Percentiles rank a stretch among this genome's conserved stretches.
phyloP scores from a whole-genome alignment of 371 early-diverging fungal species.

The Actinomucor elegans region DNA sequence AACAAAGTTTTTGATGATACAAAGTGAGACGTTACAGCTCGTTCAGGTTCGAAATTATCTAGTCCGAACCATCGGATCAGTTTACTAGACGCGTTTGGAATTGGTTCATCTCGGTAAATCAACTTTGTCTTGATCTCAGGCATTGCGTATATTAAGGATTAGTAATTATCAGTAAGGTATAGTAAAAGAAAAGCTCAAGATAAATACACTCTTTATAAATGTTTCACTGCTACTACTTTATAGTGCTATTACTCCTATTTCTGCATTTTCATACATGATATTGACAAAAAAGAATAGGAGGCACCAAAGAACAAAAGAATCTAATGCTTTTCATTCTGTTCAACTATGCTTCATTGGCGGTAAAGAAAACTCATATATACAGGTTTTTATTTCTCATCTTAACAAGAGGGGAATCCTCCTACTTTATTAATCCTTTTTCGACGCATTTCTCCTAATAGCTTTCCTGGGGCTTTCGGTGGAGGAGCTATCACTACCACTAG shows the following conservation, averaged over 20 bases:
- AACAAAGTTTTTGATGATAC: slow-evolving; percentile 46
- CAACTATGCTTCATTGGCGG: too few species aligned
- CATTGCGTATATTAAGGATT: too few species aligned
- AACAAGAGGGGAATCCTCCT: neutral
- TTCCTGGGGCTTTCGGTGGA: neutral
- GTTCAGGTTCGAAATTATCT: slow-evolving; percentile 55
- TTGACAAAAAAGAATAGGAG: too few species aligned
- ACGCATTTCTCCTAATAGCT: slow-evolving; percentile 1
- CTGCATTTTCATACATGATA: too few species aligned
- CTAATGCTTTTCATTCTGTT: too few species aligned
- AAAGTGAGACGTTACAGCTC: slow-evolving; percentile 55
- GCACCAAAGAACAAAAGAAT: too few species aligned
- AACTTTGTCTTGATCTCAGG: too few species aligned
- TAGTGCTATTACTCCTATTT: too few species aligned
- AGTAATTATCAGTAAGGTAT: too few species aligned
- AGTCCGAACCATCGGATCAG: slow-evolving; percentile 45
- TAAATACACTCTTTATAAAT: too few species aligned
- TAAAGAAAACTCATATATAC: neutral
- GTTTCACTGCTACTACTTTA: too few species aligned
- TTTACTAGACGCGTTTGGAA: slow-evolving; percentile 18
- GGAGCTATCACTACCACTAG: slow-evolving; percentile 6
- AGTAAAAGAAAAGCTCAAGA: too few species aligned
- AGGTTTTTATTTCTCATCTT: slow-evolving; percentile 1
- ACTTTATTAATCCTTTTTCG: slow-evolving; percentile 3
- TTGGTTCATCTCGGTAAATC: slow-evolving; percentile 12